Evolutionary conservation across 225 moss, liverwort and hornwort species (phyloP).

Genomic region (Climacium dendroides): DNA sequence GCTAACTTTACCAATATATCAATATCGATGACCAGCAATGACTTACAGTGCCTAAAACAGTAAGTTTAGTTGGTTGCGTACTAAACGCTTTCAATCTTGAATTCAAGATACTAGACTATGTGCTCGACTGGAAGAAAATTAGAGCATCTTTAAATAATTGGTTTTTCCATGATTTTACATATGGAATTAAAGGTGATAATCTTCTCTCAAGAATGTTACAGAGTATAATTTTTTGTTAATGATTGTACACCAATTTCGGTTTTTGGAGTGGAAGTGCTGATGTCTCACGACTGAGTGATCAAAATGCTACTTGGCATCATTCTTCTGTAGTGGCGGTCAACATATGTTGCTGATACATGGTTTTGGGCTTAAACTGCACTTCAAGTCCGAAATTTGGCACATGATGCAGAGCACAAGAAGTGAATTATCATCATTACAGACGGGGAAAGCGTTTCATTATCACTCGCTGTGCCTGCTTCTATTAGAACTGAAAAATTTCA

Average conservation of each 20-base stretch:
- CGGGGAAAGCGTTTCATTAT: slow-evolving; percentile 5
- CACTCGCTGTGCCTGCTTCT: background rate
- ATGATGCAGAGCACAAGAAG: slow-evolving; percentile 17
- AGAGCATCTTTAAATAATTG: background rate
- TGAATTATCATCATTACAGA: slow-evolving; percentile 19
- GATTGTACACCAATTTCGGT: background rate
- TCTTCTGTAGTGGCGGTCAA: background rate
- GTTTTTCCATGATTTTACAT: background rate
- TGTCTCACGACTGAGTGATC: background rate
- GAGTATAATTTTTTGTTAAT: background rate
- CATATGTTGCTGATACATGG: background rate
- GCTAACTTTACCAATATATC: background rate
- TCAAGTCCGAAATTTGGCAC: slow-evolving; percentile 4
- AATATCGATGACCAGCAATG: background rate
- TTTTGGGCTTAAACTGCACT: background rate
- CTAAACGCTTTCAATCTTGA: background rate
- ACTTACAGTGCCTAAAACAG: background rate
- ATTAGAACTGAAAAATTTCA: background rate
- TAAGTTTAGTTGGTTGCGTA: background rate
- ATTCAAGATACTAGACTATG: background rate
- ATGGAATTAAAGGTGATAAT: background rate
- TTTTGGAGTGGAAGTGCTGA: background rate
- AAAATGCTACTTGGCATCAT: background rate
- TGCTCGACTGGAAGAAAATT: background rate
- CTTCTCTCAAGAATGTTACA: background rate